phyloP scores from a whole-genome alignment of 73 alveolate genomes.

The Tetrahymena malaccensis region DNA sequence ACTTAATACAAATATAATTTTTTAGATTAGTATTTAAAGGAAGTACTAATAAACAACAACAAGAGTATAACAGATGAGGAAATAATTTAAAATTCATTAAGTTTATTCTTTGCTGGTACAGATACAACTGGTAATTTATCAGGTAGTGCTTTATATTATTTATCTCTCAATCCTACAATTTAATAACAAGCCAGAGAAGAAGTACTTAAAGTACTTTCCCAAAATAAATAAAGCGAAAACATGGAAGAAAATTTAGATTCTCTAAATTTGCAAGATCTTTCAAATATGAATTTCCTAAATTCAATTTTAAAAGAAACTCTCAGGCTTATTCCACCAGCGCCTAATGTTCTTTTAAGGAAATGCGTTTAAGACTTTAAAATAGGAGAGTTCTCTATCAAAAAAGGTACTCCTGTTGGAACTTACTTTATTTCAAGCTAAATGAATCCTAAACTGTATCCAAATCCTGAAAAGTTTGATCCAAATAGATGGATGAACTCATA shows the following conservation, averaged over 20 bases:
- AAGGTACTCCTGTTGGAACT: not conserved
- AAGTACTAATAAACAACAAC: not conserved
- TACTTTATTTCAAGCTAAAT: not conserved
- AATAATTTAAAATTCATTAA: not conserved
- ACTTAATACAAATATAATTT: not conserved
- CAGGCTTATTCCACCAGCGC: not conserved
- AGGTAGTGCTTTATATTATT: not conserved
- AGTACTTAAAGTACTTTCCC: not conserved
- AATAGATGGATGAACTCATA: not conserved
- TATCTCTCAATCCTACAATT: not conserved
- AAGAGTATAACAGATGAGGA: not conserved
- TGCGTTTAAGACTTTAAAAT: not conserved
- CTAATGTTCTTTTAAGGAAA: not conserved
- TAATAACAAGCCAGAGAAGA: not conserved
- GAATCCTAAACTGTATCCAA: not conserved
- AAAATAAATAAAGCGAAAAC: not conserved
- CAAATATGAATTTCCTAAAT: not conserved
- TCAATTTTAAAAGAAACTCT: not conserved
- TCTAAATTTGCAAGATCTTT: not conserved
- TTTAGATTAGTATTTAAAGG: not conserved
- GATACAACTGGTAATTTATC: not conserved
- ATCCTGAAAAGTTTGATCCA: slow-evolving; percentile 31
- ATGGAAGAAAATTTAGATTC: not conserved
- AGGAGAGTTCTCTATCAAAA: slow-evolving; percentile 6
- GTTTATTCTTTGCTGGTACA: not conserved